These are phyloP conservation scores for Selaginella moellendorffii DNA, from an alignment of 75 land plant species.

Conservation along the genomic window DNA sequence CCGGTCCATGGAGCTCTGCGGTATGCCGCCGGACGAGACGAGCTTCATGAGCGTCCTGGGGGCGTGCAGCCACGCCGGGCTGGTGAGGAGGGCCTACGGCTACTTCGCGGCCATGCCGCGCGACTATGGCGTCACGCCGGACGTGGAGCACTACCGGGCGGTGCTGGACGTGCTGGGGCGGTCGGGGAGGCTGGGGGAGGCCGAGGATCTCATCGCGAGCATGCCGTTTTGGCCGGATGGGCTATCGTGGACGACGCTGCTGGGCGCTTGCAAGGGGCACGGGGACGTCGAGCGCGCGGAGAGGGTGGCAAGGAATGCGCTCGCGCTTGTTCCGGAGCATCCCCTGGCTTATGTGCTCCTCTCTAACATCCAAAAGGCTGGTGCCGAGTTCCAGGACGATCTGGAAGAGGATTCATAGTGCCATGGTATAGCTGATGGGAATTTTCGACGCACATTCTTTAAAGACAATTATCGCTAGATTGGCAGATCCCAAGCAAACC, in stretches of 20 bases:
- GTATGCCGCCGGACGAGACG: conserved; percentile 23
- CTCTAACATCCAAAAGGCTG: conserved; percentile 25
- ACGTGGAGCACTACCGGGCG: conserved; percentile 32
- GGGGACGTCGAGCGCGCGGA: conserved; percentile 24
- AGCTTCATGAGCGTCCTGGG: conserved; percentile 24
- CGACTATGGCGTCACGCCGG: conserved; percentile 26
- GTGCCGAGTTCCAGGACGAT: too few species aligned
- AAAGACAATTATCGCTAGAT: too few species aligned
- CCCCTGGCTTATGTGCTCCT: conserved; percentile 19
- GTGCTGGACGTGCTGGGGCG: conserved; percentile 22
- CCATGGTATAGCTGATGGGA: too few species aligned
- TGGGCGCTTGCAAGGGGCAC: conserved; percentile 22
- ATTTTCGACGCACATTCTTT: too few species aligned
- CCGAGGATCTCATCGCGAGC: conserved; percentile 13
- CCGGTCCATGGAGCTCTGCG: conserved; percentile 15
- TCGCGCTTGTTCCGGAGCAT: conserved; percentile 7
- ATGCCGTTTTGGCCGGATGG: conserved; percentile 18
- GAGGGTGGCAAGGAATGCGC: conserved; percentile 8
- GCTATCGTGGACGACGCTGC: conserved; percentile 20
- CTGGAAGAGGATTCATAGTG: too few species aligned
- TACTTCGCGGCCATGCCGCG: conserved; percentile 24
- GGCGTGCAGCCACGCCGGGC: conserved; percentile 28
- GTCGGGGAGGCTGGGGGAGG: conserved; percentile 22
- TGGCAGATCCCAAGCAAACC: too few species aligned
- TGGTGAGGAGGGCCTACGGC: conserved; percentile 27